phyloP scores from a whole-genome alignment of 371 early-diverging fungal genomes.

The Racocetra persica region DNA sequence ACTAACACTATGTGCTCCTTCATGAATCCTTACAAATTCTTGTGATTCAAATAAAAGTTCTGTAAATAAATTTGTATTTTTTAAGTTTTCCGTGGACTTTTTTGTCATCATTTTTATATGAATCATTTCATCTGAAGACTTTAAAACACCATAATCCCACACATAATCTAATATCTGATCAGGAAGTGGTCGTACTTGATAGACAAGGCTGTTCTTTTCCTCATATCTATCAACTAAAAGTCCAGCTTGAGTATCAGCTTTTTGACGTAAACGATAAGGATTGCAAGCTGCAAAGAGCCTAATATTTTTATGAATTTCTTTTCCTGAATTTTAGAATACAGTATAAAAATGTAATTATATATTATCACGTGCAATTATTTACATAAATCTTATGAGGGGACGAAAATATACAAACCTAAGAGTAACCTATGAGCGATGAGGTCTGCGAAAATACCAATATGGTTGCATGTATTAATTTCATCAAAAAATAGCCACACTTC shows the following conservation, averaged over 20 bases:
- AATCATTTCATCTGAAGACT: slow-evolving; percentile 36
- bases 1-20: slow-evolving; percentile 40
- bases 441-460: slow-evolving; percentile 34
- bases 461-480: slow-evolving; percentile 43
- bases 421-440: slow-evolving; percentile 26
- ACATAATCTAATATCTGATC: slow-evolving; percentile 43
- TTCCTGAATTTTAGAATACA: no score
- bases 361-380: neutral
- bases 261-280: slow-evolving; percentile 41
- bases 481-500: slow-evolving; percentile 42
- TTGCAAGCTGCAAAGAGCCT: slow-evolving; percentile 41
- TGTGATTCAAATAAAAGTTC: slow-evolving; percentile 43
- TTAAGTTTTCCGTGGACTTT: neutral
- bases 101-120: slow-evolving; percentile 43
- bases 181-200: slow-evolving; percentile 43
- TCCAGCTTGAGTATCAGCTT: slow-evolving; percentile 32
- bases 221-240: slow-evolving; percentile 22
- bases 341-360: neutral
- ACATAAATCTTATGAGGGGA: neutral
- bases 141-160: slow-evolving; percentile 42
- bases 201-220: slow-evolving; percentile 40
- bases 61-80: neutral
- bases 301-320: slow-evolving; percentile 39
- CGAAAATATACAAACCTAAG: neutral
- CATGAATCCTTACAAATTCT: slow-evolving; percentile 28